phyloP scores from a whole-genome alignment of 805 yeast species.

The Wickerhamiella hasegawae region DNA sequence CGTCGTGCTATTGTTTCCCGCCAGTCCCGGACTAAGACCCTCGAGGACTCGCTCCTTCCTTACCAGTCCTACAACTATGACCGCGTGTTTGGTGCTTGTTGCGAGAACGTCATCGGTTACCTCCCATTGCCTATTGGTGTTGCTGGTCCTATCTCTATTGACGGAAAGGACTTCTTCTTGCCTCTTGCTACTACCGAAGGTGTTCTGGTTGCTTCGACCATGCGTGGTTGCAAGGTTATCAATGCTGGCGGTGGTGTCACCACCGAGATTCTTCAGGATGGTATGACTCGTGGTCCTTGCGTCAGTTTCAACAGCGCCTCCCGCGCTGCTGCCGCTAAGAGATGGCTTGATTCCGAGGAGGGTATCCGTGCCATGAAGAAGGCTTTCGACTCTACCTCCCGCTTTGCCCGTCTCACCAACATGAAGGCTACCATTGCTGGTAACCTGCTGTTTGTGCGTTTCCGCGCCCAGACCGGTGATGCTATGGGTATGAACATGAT shows the following conservation, averaged over 20 bases:
- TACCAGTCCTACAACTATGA: conserved; percentile 76
- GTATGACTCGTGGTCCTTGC: conserved; percentile 99
- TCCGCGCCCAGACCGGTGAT: conserved; percentile 98
- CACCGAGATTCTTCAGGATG: conserved; percentile 85
- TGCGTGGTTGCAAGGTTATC: conserved; percentile 98
- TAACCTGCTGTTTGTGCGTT: conserved; percentile 69
- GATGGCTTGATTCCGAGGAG: conserved; percentile 91
- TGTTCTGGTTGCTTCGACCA: conserved; percentile 92
- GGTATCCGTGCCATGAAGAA: conserved; percentile 70
- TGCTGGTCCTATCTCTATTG: conserved; percentile 91
- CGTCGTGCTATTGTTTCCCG: conserved; percentile 88
- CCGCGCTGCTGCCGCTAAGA: conserved; percentile 87
- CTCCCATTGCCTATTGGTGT: conserved; percentile 96
- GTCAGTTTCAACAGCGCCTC: conserved; percentile 68
- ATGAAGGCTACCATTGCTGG: conserved; percentile 93
- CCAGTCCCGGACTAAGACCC: conserved; percentile 64
- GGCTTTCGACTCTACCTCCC: conserved; percentile 90
- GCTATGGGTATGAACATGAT: conserved; percentile 99
- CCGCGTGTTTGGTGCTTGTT: conserved; percentile 95
- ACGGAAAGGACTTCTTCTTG: conserved; percentile 72
- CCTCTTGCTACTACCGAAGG: conserved; percentile 99
- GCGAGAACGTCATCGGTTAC: conserved; percentile 95
- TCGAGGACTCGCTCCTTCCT: conserved; percentile 60
- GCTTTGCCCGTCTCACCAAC: conserved; percentile 89
- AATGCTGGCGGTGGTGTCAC: conserved; percentile 93